These are phyloP conservation scores for Ilex aquifolium DNA, from an alignment of 257 asterid genomes.

Conservation along the genomic window DNA sequence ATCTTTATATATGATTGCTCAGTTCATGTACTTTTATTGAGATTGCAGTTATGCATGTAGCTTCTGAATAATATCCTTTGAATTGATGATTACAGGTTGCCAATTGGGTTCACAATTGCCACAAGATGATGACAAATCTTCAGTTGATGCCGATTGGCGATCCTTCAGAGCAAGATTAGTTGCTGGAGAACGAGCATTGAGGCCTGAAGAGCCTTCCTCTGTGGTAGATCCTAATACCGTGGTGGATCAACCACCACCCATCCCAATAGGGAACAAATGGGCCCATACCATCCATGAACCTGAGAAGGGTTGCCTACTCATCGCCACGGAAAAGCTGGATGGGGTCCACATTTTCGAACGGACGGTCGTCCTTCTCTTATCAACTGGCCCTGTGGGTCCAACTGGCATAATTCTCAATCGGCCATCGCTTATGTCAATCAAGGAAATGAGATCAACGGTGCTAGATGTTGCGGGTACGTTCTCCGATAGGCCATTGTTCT, in stretches of 20 bases:
- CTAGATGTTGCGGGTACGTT: slow-evolving; percentile 49
- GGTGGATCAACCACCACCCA: slow-evolving; percentile 21
- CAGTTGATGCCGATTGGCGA: slow-evolving; percentile 61
- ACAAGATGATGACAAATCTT: slow-evolving; percentile 42
- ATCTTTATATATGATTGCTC: too few species aligned
- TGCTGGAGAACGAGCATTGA: slow-evolving; percentile 34
- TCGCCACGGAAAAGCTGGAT: slow-evolving; percentile 77
- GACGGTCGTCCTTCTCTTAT: slow-evolving; percentile 61
- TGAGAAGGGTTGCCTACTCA: slow-evolving; percentile 68
- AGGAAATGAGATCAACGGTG: slow-evolving; percentile 56
- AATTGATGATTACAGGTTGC: slow-evolving; percentile 34
- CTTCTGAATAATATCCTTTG: not conserved
- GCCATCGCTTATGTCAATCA: slow-evolving; percentile 89
- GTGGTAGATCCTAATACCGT: slow-evolving; percentile 23
- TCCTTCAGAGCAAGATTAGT: slow-evolving; percentile 68
- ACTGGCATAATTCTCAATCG: slow-evolving; percentile 73
- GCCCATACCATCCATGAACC: slow-evolving; percentile 79
- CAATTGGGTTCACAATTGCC: slow-evolving; percentile 31
- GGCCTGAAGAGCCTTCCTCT: slow-evolving; percentile 18
- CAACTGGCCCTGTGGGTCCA: slow-evolving; percentile 64
- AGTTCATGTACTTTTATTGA: not conserved
- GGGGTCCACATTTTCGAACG: slow-evolving; percentile 87
- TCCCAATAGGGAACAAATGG: slow-evolving; percentile 57
- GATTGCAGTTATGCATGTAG: not conserved
- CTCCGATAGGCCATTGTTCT: slow-evolving; percentile 61